These are phyloP conservation scores for Calocera viscosa DNA, from an alignment of 768 basidiomycete species.

Conservation along the genomic window DNA sequence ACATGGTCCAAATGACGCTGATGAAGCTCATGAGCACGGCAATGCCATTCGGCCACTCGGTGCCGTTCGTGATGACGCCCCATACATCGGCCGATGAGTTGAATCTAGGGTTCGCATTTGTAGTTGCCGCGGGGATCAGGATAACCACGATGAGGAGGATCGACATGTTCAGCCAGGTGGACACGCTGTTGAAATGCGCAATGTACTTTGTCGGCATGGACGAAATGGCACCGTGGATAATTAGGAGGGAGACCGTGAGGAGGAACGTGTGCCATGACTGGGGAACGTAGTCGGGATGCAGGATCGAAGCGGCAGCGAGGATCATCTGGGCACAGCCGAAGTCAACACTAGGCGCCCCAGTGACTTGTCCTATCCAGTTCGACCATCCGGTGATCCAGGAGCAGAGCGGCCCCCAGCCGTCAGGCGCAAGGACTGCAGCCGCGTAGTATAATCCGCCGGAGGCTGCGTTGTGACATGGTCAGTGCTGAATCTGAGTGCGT, in stretches of 20 bases:
- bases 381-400: conserved; percentile 13
- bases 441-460: conserved; percentile 9
- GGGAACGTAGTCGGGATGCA: conserved; percentile 10
- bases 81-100: background rate
- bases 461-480: background rate
- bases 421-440: conserved; percentile 7
- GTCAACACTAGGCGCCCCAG: conserved; percentile 12
- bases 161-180: conserved; percentile 12
- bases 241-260: background rate
- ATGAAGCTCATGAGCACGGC: conserved; percentile 15
- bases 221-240: background rate
- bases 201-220: conserved; percentile 13
- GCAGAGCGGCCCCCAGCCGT: conserved; percentile 11
- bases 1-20: conserved; percentile 15
- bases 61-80: conserved; percentile 1
- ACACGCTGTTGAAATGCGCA: conserved; percentile 11
- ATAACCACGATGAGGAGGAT: conserved; percentile 12
- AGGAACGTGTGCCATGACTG: conserved; percentile 13
- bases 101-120: background rate
- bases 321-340: conserved; percentile 14
- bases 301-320: conserved; percentile 7
- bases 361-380: conserved; percentile 10
- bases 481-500: background rate
- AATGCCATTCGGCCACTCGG: conserved; percentile 10
- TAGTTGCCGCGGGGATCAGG: conserved; percentile 6